Percentiles rank a stretch among this genome's conserved stretches.
These are phyloP conservation scores for Pythium apleroticum DNA, from an alignment of 352 stramenopile genomes.

Conservation along the genomic window DNA sequence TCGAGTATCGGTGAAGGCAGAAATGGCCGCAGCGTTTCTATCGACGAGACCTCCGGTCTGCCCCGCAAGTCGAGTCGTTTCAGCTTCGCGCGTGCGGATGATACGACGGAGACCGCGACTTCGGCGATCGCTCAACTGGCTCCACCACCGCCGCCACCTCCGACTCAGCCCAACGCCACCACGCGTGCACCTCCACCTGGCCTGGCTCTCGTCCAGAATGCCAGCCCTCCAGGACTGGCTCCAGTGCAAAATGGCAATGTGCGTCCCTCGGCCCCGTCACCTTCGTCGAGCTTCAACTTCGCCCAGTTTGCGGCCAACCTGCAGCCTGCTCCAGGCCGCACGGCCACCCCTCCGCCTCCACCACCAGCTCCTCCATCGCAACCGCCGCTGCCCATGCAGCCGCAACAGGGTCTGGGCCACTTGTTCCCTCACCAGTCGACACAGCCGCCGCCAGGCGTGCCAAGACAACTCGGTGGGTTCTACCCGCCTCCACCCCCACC, in stretches of 20 bases:
- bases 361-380: conserved; percentile 1
- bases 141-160: neutral
- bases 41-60: neutral
- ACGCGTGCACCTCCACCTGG: conserved; percentile 9
- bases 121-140: neutral
- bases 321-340: conserved; percentile 5
- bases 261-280: neutral
- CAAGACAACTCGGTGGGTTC: conserved; percentile 5
- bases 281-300: conserved; percentile 28
- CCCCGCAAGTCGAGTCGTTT: conserved; percentile 48
- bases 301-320: conserved; percentile 25
- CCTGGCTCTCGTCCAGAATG: neutral
- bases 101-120: neutral
- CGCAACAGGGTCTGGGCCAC: conserved; percentile 14
- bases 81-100: conserved; percentile 44
- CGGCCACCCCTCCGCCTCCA: neutral
- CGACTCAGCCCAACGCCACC: neutral
- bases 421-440: conserved; percentile 22
- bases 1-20: neutral
- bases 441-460: neutral
- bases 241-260: neutral
- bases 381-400: conserved; percentile 5
- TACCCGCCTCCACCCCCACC: conserved; percentile 19
- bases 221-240: conserved; percentile 8
- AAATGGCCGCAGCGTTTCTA: neutral